Conservation (phyloP, 306 rosid genomes). For the Vigna radiata region DNA sequence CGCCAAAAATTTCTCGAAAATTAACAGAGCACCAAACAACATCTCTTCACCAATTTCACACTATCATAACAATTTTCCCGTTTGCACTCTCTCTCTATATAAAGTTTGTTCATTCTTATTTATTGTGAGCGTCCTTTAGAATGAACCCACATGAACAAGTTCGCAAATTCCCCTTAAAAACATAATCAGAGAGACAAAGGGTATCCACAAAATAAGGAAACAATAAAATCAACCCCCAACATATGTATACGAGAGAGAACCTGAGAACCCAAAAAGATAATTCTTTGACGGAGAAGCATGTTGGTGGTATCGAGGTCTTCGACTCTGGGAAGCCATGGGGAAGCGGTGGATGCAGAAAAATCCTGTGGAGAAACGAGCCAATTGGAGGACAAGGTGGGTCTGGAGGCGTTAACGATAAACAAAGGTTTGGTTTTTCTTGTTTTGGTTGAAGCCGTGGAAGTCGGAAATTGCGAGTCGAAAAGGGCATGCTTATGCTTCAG, state of each 20-base stretch:
- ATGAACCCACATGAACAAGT: constrained; percentile 45
- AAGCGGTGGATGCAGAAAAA: constrained; percentile 51
- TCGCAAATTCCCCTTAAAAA: constrained; percentile 38
- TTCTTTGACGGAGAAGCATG: constrained; percentile 94
- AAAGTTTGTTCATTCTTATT: constrained; percentile 4
- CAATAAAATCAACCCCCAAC: neutral
- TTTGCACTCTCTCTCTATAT: neutral
- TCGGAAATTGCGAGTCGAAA: constrained; percentile 52
- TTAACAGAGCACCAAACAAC: constrained; percentile 26
- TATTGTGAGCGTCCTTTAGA: constrained; percentile 10
- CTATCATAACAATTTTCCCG: constrained; percentile 1
- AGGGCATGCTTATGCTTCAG: constrained; percentile 44
- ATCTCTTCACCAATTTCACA: constrained; percentile 29
- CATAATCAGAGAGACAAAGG: constrained; percentile 21
- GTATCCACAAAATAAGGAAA: constrained; percentile 19
- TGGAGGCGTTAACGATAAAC: constrained; percentile 52
- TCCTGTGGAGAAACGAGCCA: constrained; percentile 63
- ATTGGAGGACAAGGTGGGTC: constrained; percentile 65
- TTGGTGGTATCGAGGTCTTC: constrained; percentile 91
- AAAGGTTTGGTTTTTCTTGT: constrained; percentile 46
- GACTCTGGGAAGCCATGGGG: constrained; percentile 68
- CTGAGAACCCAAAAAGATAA: constrained; percentile 94
- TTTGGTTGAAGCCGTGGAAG: constrained; percentile 31
- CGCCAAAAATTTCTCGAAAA: constrained; percentile 15
- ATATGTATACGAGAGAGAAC: constrained; percentile 36